Conservation (phyloP, 805 yeast species). For the Pichia membranifaciens region DNA sequence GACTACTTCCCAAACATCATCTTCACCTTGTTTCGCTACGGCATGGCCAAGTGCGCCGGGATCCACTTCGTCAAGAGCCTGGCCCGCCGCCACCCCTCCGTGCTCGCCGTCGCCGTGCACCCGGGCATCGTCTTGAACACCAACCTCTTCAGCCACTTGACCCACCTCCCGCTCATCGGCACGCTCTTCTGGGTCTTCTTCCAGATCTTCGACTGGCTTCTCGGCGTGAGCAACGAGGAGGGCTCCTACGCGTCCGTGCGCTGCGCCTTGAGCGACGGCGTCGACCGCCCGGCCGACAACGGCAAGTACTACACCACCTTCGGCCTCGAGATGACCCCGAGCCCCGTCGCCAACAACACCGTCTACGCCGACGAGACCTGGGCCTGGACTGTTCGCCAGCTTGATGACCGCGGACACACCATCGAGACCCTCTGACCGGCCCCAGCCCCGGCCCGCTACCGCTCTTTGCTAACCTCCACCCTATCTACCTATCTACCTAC, state of each 20-base stretch:
- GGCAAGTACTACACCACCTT: conserved; percentile 64
- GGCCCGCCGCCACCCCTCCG: conserved; percentile 59
- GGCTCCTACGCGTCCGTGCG: conserved; percentile 62
- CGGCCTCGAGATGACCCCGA: conserved; percentile 52
- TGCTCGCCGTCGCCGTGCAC: conserved; percentile 61
- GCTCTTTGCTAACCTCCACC: no score
- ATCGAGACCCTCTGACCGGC: conserved; percentile 14
- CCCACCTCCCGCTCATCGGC: conserved; percentile 74
- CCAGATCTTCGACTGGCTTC: conserved; percentile 59
- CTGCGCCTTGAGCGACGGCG: conserved; percentile 51
- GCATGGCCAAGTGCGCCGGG: conserved; percentile 69
- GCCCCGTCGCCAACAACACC: conserved; percentile 50
- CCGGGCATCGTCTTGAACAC: conserved; percentile 89
- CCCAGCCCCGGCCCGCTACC: no score
- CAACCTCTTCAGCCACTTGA: conserved; percentile 68
- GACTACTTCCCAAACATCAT: conserved; percentile 57
- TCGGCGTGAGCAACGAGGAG: conserved; percentile 68
- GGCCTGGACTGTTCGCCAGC: conserved; percentile 69
- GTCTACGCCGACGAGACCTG: conserved; percentile 65
- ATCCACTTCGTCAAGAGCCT: conserved; percentile 66
- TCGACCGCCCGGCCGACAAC: conserved; percentile 49
- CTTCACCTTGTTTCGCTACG: conserved; percentile 75
- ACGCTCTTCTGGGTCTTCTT: conserved; percentile 64
- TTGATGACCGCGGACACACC: conserved; percentile 46
- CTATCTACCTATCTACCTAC: no score